These are phyloP conservation scores for Fusarium pseudonygamai DNA, from an alignment of 2,329 filamentous ascomycete genomes.

Conservation along the genomic window DNA sequence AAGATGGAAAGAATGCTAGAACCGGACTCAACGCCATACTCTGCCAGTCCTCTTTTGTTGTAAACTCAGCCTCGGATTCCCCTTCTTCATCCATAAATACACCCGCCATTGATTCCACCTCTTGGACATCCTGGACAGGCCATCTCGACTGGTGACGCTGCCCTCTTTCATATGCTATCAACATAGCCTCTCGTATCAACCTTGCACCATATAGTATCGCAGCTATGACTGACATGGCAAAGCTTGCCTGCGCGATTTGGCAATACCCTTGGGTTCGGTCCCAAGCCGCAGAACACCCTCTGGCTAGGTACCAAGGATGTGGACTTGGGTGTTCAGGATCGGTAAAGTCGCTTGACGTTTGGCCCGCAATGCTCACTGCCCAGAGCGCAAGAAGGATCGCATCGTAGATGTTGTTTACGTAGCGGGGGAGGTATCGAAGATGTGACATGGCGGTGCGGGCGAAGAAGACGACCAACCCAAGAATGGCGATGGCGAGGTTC, in stretches of 20 bases:
- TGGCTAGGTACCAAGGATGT: conserved; percentile 43
- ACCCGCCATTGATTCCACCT: neutral
- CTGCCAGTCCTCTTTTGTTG: neutral
- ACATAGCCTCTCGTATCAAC: conserved; percentile 15
- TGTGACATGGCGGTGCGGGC: conserved; percentile 37
- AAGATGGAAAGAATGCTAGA: conserved; percentile 46
- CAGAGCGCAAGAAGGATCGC: conserved; percentile 42
- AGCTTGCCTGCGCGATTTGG: conserved; percentile 36
- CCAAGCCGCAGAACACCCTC: conserved; percentile 34
- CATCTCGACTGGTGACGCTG: neutral
- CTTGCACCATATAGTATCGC: conserved; percentile 28
- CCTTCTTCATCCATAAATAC: conserved; percentile 14
- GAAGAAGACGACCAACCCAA: conserved; percentile 43
- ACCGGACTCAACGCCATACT: conserved; percentile 44
- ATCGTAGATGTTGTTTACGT: conserved; percentile 44
- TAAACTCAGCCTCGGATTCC: neutral
- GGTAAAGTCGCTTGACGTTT: conserved; percentile 39
- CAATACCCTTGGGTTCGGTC: conserved; percentile 22
- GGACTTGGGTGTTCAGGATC: conserved; percentile 38
- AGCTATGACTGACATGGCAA: conserved; percentile 34
- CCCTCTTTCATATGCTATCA: conserved; percentile 20
- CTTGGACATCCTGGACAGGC: neutral
- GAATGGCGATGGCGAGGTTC: conserved; percentile 44
- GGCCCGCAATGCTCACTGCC: conserved; percentile 36
- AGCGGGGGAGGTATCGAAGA: conserved; percentile 38